Conservation (phyloP, 2,329 filamentous ascomycete species). For the Acrocalymma vagum region DNA sequence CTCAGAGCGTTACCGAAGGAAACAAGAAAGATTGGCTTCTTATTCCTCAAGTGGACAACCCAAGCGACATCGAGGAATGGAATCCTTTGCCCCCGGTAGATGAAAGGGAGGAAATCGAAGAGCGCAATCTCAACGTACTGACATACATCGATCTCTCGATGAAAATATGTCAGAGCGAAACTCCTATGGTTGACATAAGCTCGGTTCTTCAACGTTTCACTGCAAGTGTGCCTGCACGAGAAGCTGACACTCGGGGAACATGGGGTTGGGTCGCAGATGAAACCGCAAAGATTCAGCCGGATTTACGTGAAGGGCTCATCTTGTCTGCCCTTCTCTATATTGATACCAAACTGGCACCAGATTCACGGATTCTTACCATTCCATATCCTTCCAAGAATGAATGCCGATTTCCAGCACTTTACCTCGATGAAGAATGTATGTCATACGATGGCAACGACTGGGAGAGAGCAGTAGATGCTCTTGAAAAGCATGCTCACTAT, state of each 20-base stretch:
- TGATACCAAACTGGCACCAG: constrained; percentile 26
- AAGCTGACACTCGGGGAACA: constrained; percentile 7
- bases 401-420: constrained; percentile 41
- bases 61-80: constrained; percentile 30
- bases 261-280: constrained; percentile 11
- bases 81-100: constrained; percentile 24
- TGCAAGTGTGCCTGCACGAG: constrained; percentile 14
- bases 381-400: constrained; percentile 33
- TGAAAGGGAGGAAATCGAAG: constrained; percentile 15
- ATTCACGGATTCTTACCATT: constrained; percentile 26
- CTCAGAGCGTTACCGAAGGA: not conserved
- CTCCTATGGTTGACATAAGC: not conserved
- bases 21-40: constrained; percentile 15
- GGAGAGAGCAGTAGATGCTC: constrained; percentile 4
- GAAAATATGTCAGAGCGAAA: not conserved
- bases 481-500: constrained; percentile 13
- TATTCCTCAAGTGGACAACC: constrained; percentile 24
- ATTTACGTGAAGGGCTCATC: constrained; percentile 42
- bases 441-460: constrained; percentile 17
- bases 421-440: constrained; percentile 44
- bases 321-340: constrained; percentile 43
- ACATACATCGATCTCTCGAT: constrained; percentile 36
- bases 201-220: not conserved
- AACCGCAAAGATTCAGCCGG: constrained; percentile 10
- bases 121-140: constrained; percentile 14